Evolutionary conservation across 75 land plant species (phyloP), one percentile per base, ranked within the genome.

Genomic region (Chamaecyparis obtusa): DNA sequence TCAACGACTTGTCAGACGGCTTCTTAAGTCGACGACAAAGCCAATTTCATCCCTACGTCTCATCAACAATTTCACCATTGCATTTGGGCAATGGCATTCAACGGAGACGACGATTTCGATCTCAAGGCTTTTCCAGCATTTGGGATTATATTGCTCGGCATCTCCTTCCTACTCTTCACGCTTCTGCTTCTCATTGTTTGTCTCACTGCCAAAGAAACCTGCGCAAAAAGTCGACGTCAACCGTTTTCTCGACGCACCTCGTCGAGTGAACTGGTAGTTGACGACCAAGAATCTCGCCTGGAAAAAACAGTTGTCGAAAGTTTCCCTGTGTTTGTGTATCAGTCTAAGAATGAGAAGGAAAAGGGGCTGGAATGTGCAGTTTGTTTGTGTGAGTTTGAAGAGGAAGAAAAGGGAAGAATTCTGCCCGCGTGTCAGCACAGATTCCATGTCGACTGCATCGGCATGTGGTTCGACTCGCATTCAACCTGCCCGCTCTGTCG

Each of bases 311-410:
- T 32, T 1, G 14, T 32, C 16, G 24, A 84, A 54, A 15, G n/a
- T 8, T 43, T 84, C 6, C 39, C 60, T 11, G 64, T 54, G 39
- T 84, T 84, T 17, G 60, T 33, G 2, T 84, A 84, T n/a, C 7
- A 32, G 85, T 35, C 37, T 9, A 9, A 84, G 60, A 55, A 51
- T 14, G 15, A 55, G 19, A 19, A 84, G 48, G 87, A 86, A 19
- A 6, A 69, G n/a, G 87, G 86, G 15, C 85, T 86, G 41, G 91
- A 88, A 60, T 95, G 96, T 88, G 93, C 93, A 35, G 89, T 95
- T n/a, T 95, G 96, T 87, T 85, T 95, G 89, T 37, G 77, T 72
- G 95, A 92, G n/a, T 95, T 92, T 32, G 86, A 89, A 86, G 93
- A 91, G 36, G 71, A 85, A 3, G 94, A 91, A 48, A 69, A 69